Evolutionary conservation across 2,329 filamentous ascomycete species (phyloP).

Genomic region (Cladophialophora yegresii): DNA sequence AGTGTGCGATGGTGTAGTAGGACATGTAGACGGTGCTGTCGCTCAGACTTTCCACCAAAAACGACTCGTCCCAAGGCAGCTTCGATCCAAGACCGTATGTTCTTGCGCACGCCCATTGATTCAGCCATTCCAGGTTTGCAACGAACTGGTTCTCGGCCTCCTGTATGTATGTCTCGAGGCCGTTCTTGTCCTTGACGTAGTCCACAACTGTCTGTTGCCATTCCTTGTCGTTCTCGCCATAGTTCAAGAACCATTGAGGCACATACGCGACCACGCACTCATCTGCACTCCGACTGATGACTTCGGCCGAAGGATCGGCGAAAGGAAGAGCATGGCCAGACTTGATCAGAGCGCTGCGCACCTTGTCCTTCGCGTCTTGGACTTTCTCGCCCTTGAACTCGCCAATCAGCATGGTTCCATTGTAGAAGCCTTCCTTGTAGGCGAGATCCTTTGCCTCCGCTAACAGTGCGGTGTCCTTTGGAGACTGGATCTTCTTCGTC

Average conservation of each 20-base stretch:
- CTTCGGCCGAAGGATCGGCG: slow-evolving; percentile 86
- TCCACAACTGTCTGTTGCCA: slow-evolving; percentile 78
- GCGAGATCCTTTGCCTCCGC: slow-evolving; percentile 93
- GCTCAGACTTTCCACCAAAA: slow-evolving; percentile 87
- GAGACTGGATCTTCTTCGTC: slow-evolving; percentile 92
- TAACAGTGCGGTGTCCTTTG: slow-evolving; percentile 88
- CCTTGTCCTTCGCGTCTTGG: slow-evolving; percentile 81
- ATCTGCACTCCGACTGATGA: slow-evolving; percentile 85
- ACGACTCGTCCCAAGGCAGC: slow-evolving; percentile 87
- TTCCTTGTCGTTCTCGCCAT: slow-evolving; percentile 75
- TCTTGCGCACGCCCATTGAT: slow-evolving; percentile 91
- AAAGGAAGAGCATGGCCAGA: slow-evolving; percentile 82
- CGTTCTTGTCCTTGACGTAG: slow-evolving; percentile 68
- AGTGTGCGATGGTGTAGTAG: slow-evolving; percentile 63
- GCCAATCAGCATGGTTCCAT: slow-evolving; percentile 84
- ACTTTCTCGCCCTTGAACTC: slow-evolving; percentile 87
- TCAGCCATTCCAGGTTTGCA: slow-evolving; percentile 86
- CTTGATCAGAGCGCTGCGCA: slow-evolving; percentile 75
- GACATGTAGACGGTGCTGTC: slow-evolving; percentile 86
- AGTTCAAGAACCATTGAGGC: slow-evolving; percentile 98
- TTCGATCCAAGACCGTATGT: slow-evolving; percentile 91
- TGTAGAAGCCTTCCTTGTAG: slow-evolving; percentile 97
- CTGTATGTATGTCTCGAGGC: slow-evolving; percentile 75
- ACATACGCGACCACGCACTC: slow-evolving; percentile 91
- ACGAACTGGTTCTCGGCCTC: slow-evolving; percentile 80